Evolutionary conservation across 2,329 filamentous ascomycete species (phyloP).

Genomic region (Monilinia laxa): DNA sequence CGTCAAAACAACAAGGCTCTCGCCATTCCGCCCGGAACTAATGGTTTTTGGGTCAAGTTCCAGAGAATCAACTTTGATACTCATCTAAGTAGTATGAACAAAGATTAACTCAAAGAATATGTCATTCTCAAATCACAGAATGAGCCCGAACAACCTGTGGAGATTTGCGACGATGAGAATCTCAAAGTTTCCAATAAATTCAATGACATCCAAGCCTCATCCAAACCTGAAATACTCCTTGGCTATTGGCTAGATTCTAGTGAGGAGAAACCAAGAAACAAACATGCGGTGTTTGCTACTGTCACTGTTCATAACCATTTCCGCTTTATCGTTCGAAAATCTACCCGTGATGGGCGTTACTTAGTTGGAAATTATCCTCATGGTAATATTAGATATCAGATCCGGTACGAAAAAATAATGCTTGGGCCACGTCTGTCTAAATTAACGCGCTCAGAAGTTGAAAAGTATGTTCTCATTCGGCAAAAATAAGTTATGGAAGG

Average conservation of each 20-base stretch:
- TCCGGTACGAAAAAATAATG: conserved; percentile 60
- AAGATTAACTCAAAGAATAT: too few relatives aligned
- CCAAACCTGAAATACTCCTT: conserved; percentile 43
- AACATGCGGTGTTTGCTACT: conserved; percentile 63
- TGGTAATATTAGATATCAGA: conserved; percentile 62
- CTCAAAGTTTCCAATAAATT: conserved; percentile 25
- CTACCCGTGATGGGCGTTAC: conserved; percentile 59
- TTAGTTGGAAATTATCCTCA: conserved; percentile 60
- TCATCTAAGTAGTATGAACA: too few relatives aligned
- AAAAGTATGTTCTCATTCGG: conserved; percentile 63
- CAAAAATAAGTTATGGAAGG: conserved; percentile 55
- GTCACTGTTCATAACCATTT: conserved; percentile 64
- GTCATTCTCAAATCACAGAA: too few relatives aligned
- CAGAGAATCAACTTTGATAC: too few relatives aligned
- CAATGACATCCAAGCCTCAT: background rate
- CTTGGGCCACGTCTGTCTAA: conserved; percentile 56
- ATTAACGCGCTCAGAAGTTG: conserved; percentile 56
- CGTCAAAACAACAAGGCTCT: too few relatives aligned
- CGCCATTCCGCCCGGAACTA: too few relatives aligned
- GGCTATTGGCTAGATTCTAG: conserved; percentile 60
- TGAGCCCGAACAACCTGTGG: too few relatives aligned
- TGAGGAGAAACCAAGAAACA: conserved; percentile 48
- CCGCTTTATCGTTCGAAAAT: conserved; percentile 59
- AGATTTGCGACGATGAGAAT: conserved; percentile 25
- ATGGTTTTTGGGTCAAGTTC: too few relatives aligned